Evolutionary conservation across 2,329 filamentous ascomycete genomes (phyloP), one percentile per base, ranked within the genome.

Genomic region (Didymosphaeria variabile): DNA sequence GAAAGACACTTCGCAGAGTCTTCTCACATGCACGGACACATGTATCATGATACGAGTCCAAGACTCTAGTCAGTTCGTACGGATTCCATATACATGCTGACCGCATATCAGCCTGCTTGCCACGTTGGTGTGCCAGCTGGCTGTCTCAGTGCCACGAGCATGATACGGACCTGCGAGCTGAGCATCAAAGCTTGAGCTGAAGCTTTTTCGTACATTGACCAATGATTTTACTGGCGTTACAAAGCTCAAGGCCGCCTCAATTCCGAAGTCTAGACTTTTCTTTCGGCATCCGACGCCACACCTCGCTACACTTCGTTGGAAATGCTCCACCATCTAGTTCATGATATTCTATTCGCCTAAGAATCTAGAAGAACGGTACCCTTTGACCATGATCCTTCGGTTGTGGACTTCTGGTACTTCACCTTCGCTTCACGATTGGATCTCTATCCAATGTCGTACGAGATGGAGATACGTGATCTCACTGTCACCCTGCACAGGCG

Each of bases 161-260:
- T 29, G 12, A n/a, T 29, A 50, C 29, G 34, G 29, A 5, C 31
- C 47, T 15, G 46, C 31, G 19, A 34, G 47, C 46, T 38, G 51
- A 59, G 29, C 32, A 31, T 38, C n/a, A 42, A 34, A 53, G 46
- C 53, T 60, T 57, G 31, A 34, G 21, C 42, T 21, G 19, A 23
- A 60, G 46, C 45, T 52, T 60, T 26, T 52, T 40, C 13, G 19
- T 15, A 32, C 13, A 10, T 9, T 4, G 21, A n/a, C 53, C 53
- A 60, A 53, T 57, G 0, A n/a, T 13, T 6, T 21, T n/a, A 17
- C 13, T 31, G 12, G 17, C 10, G 29, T 32, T 56, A 36, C 17
- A 47, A 46, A 49, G 45, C 40, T 44, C 46, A 47, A 15, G n/a
- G 36, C 23, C 49, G 34, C 17, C 46, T 17, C 56, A 1, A 13